phyloP scores from a whole-genome alignment of 2,329 filamentous ascomycete genomes.

The Fonsecaea pugnacius region DNA sequence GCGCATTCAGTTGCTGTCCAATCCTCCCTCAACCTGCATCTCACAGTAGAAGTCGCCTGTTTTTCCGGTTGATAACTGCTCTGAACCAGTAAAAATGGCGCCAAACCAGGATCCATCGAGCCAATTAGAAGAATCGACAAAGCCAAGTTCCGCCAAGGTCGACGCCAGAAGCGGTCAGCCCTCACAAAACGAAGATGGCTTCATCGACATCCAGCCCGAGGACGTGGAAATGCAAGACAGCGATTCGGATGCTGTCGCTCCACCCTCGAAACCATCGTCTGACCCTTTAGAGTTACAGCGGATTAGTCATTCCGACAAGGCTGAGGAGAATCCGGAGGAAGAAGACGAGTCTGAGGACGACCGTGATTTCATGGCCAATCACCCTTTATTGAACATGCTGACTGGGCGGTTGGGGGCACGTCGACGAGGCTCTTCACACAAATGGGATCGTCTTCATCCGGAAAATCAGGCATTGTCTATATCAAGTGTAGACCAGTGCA shows the following conservation, averaged over 20 bases:
- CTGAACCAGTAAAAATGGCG: constrained; percentile 10
- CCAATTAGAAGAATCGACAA: constrained; percentile 18
- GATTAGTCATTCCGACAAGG: constrained; percentile 30
- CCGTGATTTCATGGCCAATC: constrained; percentile 34
- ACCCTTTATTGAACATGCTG: constrained; percentile 37
- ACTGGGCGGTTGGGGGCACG: constrained; percentile 36
- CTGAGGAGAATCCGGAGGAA: constrained; percentile 30
- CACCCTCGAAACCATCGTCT: constrained; percentile 14
- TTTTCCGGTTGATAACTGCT: constrained; percentile 8
- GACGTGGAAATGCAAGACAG: constrained; percentile 35
- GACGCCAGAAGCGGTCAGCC: constrained; percentile 23
- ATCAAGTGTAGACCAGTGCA: constrained; percentile 58
- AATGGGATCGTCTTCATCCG: constrained; percentile 66
- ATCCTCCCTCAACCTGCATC: not conserved
- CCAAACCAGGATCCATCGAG: constrained; percentile 18
- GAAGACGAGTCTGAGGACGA: constrained; percentile 36
- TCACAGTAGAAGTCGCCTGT: constrained; percentile 7
- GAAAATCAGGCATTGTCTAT: constrained; percentile 73
- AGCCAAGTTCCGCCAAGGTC: constrained; percentile 32
- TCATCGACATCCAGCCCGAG: constrained; percentile 36
- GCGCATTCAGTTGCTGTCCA: not conserved
- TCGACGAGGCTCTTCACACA: constrained; percentile 35
- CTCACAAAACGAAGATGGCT: constrained; percentile 36
- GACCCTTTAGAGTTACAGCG: constrained; percentile 33
- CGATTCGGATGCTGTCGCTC: constrained; percentile 20